Evolutionary conservation across 2,329 filamentous ascomycete species (phyloP), one percentile per base, ranked within the genome.

Genomic region (Penicillium brasilianum): DNA sequence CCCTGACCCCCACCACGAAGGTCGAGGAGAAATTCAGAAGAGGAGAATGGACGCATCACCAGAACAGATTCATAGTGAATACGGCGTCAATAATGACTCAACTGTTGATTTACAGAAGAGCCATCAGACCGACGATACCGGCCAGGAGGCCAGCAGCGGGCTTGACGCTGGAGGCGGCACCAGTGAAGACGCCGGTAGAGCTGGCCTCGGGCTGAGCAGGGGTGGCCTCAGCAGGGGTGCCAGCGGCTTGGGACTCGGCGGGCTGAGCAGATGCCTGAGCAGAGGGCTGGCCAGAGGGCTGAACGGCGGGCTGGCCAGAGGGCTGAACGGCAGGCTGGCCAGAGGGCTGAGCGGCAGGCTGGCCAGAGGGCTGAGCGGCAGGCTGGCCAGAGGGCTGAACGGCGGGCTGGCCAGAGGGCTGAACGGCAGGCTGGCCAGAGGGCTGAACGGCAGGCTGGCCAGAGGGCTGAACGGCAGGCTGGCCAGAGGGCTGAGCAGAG

Each of bases 51-150:
- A 18, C 36, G 16, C 34, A 44, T 55, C 39, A 48, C n/a, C 32
- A 22, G 25, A 34, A n/a, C 36, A 36, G 4, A 25, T 30, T 49
- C 54, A 34, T 39, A 14, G 43, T 25, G 43, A 54, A 16, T 16
- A 30, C 22, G 41, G 49, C 39, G 20, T 7, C 37, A 34, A 66
- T 30, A 54, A 58, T 65, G 14, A 34, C 36, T 4, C 55, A 62
- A 55, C 52, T 60, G 58, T 60, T 59, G 56, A 59, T 71, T 72
- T 77, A 78, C 61, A 78, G 72, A 51, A 78, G 65, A 66, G 74
- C 75, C 69, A 77, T 76, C 61, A 77, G 50, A 46, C 71, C 76
- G 59, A 78, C 69, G 56, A 77, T 63, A 66, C 71, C 77, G 58
- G 72, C 74, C 63, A 77, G 66, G 63, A 79, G 64, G 55, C 76